Percentiles rank a stretch among this genome's conserved stretches.
These are phyloP conservation scores for Pseudotsuga menziesii DNA, from an alignment of 75 land plant species.

Conservation along the genomic window DNA sequence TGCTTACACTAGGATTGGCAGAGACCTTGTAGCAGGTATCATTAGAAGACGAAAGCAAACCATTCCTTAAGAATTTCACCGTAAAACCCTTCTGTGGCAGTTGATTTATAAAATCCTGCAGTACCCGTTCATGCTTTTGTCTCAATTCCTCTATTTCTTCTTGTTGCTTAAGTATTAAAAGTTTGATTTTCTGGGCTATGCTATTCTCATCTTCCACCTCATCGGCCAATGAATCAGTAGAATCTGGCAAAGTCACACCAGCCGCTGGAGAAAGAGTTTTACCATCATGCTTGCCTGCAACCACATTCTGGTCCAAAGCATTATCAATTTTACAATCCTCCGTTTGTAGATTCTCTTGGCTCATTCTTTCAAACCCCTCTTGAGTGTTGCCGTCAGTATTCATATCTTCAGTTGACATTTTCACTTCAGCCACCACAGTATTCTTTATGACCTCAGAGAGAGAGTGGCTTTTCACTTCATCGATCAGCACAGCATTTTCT, in stretches of 20 bases:
- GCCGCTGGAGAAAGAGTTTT: background rate
- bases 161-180: slow-evolving; percentile 42
- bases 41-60: background rate
- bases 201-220: slow-evolving; percentile 25
- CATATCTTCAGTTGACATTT: slow-evolving; percentile 2
- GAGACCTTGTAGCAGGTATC: background rate
- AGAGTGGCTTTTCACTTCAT: background rate
- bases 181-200: slow-evolving; percentile 35
- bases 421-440: background rate
- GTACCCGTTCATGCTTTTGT: slow-evolving; percentile 42
- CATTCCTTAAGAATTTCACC: slow-evolving; percentile 13
- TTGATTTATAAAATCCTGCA: slow-evolving; percentile 37
- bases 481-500: background rate
- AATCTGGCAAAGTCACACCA: background rate
- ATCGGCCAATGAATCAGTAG: slow-evolving; percentile 1
- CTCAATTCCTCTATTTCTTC: slow-evolving; percentile 57
- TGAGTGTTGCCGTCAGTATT: background rate
- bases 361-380: background rate
- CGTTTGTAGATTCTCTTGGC: background rate
- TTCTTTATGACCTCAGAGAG: background rate
- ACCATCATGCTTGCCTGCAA: slow-evolving; percentile 2
- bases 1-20: background rate
- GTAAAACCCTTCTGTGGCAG: slow-evolving; percentile 21
- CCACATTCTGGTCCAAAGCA: background rate
- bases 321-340: background rate